phyloP scores from a whole-genome alignment of 2,329 filamentous ascomycete genomes.

The Neurospora crassa region DNA sequence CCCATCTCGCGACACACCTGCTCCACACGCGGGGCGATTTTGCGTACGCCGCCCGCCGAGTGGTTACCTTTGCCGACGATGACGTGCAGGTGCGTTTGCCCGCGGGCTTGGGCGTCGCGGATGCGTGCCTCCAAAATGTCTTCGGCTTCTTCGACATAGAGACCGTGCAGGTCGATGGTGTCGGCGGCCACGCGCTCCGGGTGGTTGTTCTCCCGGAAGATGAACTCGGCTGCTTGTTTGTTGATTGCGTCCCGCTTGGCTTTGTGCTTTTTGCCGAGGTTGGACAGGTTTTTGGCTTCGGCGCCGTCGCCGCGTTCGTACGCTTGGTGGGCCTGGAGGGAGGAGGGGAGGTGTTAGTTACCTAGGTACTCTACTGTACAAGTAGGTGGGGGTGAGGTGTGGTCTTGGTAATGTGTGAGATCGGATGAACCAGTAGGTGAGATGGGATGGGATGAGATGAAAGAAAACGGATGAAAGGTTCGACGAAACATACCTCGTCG shows the following conservation, averaged over 20 bases:
- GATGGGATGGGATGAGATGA: neutral
- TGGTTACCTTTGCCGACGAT: constrained; percentile 97
- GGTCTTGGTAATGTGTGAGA: neutral
- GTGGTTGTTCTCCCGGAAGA: constrained; percentile 92
- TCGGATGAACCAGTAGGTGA: neutral
- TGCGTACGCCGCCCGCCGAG: constrained; percentile 70
- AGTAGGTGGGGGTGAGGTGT: neutral
- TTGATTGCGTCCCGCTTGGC: constrained; percentile 82
- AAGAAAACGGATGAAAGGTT: neutral
- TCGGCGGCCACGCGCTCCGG: constrained; percentile 63
- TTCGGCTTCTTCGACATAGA: constrained; percentile 92
- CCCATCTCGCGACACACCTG: constrained; percentile 75
- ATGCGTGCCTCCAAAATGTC: constrained; percentile 82
- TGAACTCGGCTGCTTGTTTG: constrained; percentile 82
- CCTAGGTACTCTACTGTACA: no score
- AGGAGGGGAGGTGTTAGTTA: neutral
- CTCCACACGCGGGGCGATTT: constrained; percentile 92
- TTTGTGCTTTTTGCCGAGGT: constrained; percentile 77
- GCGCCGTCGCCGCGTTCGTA: constrained; percentile 78
- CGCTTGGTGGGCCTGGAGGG: constrained; percentile 57
- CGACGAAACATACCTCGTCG: constrained; percentile 44
- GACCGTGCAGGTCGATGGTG: constrained; percentile 88
- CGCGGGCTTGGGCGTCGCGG: constrained; percentile 60
- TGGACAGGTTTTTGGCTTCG: constrained; percentile 70
- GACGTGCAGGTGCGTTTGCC: constrained; percentile 78